Base-by-base conservation (phyloP, 2,329 filamentous ascomycete species). In the Neophaeococcomyces aloes region DNA sequence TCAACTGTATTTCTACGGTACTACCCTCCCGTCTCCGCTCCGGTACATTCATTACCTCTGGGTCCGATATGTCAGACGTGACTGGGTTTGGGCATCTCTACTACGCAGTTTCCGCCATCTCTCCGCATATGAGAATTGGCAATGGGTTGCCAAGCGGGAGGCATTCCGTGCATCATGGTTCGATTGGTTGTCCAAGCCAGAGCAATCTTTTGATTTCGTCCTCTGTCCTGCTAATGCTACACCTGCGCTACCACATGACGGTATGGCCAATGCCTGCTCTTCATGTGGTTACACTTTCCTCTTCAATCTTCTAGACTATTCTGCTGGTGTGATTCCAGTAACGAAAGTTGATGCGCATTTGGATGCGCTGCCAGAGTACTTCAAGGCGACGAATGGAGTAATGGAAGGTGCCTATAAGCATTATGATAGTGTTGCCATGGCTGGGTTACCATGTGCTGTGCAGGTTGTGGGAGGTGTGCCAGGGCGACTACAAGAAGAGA, bases 201-300 rank as follows among this genome's bases (percentile, higher is more conserved):
- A 66, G n/a, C 67, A 78, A 36, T 66, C 88, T 51, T 70, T 89
- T 53, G 88, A 95, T 62, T 80, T 88, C 51, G 72, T 95, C 52
- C 64, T 95, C 27, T 79, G 83, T 7, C 83, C 84, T n/a, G 86
- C 81, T 0, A 94, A 95, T 60, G 86, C 88, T 0, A 94, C 86
- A 0, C 87, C 88, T 1, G 88, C 88, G 1, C 76, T 94, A 3
- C 87, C 87, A 1, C 87, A 94, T 59, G 77, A 80, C 36, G 87
- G 79, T 0, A 95, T 94, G 86, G 76, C 78, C 53, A 80, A 89
- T 55, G 86, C 86, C 2, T 79, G 91, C 34, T 83, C 82, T 49
- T 86, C 81, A 53, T 95, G 88, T 56, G 87, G 86, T 1, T 95
- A 96, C 59, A 95, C 88, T 0, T 94, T 95, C 60, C 65, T 94